These are phyloP conservation scores for Coniella vitis DNA, from an alignment of 2,329 filamentous ascomycete species.

Conservation along the genomic window DNA sequence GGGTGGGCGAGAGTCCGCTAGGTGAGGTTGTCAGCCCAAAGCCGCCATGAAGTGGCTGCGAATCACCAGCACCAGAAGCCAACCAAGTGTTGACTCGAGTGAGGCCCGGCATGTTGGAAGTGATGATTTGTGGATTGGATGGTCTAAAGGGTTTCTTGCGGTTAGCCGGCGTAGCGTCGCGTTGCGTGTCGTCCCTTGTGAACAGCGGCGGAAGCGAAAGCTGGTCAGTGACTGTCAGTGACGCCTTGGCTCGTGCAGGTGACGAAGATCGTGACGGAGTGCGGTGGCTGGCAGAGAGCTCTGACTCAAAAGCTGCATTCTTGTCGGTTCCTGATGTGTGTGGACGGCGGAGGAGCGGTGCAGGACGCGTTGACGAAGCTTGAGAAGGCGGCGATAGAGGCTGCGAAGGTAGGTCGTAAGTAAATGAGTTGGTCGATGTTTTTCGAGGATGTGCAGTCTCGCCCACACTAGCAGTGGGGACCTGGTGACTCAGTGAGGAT, in stretches of 20 bases:
- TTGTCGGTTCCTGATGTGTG: background rate
- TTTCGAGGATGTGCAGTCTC: constrained; percentile 2
- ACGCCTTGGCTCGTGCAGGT: constrained; percentile 1
- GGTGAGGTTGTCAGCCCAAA: background rate
- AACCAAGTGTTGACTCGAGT: constrained; percentile 16
- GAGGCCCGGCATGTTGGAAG: constrained; percentile 7
- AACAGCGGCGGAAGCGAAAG: constrained; percentile 6
- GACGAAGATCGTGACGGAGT: background rate
- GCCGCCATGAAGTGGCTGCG: background rate
- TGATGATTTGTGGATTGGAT: constrained; percentile 10
- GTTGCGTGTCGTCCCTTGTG: background rate
- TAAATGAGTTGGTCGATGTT: background rate
- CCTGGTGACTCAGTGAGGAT: constrained; percentile 16
- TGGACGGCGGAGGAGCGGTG: background rate
- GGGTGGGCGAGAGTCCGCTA: constrained; percentile 16
- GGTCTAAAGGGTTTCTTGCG: background rate
- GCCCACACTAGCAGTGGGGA: background rate
- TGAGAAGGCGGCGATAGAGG: background rate
- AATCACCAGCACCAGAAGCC: constrained; percentile 10
- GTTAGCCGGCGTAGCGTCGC: background rate
- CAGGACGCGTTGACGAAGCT: background rate
- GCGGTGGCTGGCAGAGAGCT: background rate
- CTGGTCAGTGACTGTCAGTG: background rate
- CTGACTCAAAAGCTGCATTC: constrained; percentile 4
- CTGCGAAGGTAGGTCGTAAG: background rate